Evolutionary conservation across 78 protist species (phyloP), one percentile per base, ranked within the genome.

Genomic region (Thecamonas trahens): DNA sequence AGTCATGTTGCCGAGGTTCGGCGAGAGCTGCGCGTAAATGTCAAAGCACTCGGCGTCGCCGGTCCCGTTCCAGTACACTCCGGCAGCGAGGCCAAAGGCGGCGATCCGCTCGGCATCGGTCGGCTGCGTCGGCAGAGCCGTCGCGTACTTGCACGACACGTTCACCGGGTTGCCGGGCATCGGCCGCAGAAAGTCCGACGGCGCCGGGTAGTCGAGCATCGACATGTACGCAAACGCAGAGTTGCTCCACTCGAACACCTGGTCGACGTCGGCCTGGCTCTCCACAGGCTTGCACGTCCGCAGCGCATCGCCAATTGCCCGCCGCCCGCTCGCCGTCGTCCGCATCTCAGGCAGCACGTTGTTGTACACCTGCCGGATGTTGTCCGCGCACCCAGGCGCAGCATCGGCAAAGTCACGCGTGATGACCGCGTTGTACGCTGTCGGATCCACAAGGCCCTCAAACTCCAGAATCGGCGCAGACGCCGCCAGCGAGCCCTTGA

Each of bases 401-500:
- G 61, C 61, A 28, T 66, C 72, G 53, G 0, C 20, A 4, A 37
- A 26, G 31, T 53, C 37, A 13, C 14, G 32, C 34, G 2, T 6
- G 26, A 1, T 13, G 54, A 55, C 3, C 26, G 4, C 59, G 35
- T 59, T 0, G 26, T 2, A 17, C 24, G 0, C 55, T 24, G n/a
- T n/a, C n/a, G n/a, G n/a, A n/a, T n/a, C n/a, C 0, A 7, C 22
- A 24, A 28, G 6, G 39, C 59, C 61, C 14, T 2, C 14, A 29
- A 61, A 49, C 37, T 1, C 7, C n/a, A 5, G n/a, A 29, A 84
- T 34, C 8, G 90, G 90, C 14, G 90, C 90, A 0, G 76, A 62
- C 1, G 77, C 75, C 8, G 85, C 77, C 9, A 84, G 26, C 11
- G 70, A 72, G 15, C 85, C 85, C 42, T 32, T 67, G 13, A 77